Evolutionary conservation across 2,329 filamentous ascomycete species (phyloP).

Genomic region (Ramularia endophylla): DNA sequence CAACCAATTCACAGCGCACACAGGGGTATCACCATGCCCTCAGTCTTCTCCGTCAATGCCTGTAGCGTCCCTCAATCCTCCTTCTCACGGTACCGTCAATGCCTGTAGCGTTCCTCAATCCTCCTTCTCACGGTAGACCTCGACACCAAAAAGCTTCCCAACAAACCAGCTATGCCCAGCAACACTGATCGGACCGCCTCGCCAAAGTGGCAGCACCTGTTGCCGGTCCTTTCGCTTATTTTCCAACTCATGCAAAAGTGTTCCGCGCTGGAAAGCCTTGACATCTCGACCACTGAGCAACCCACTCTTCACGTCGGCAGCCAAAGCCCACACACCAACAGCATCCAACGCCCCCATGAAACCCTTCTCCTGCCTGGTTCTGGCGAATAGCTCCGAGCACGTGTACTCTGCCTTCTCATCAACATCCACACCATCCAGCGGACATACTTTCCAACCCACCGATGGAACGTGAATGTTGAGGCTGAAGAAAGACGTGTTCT

Average conservation of each 20-base stretch:
- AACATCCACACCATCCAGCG: conserved; percentile 28
- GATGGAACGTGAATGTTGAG: conserved; percentile 31
- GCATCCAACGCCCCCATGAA: conserved; percentile 24
- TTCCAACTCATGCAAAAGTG: conserved; percentile 25
- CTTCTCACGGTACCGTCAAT: conserved; percentile 12
- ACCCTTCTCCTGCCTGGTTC: conserved; percentile 19
- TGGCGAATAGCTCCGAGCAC: conserved; percentile 22
- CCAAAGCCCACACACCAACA: conserved; percentile 30
- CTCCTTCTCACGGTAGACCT: conserved; percentile 26
- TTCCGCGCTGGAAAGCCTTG: conserved; percentile 28
- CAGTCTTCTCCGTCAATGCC: conserved; percentile 3
- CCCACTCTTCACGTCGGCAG: conserved; percentile 28
- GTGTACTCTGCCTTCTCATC: conserved; percentile 28
- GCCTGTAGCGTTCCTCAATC: conserved; percentile 15
- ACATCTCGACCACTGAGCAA: conserved; percentile 28
- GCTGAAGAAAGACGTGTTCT: conserved; percentile 29
- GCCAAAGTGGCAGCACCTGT: conserved; percentile 32
- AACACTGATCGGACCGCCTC: conserved; percentile 31
- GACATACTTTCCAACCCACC: conserved; percentile 23
- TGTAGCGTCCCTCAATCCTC: too few species aligned
- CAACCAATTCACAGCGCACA: too few species aligned
- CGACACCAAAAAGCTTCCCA: conserved; percentile 27
- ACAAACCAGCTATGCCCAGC: conserved; percentile 31
- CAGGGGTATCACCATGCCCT: too few species aligned
- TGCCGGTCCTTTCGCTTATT: conserved; percentile 25